Percentiles rank a stretch among this genome's conserved stretches.
These are phyloP conservation scores for Aspergillus heteromorphus DNA, from an alignment of 495 filamentous ascomycete genomes.

Conservation along the genomic window DNA sequence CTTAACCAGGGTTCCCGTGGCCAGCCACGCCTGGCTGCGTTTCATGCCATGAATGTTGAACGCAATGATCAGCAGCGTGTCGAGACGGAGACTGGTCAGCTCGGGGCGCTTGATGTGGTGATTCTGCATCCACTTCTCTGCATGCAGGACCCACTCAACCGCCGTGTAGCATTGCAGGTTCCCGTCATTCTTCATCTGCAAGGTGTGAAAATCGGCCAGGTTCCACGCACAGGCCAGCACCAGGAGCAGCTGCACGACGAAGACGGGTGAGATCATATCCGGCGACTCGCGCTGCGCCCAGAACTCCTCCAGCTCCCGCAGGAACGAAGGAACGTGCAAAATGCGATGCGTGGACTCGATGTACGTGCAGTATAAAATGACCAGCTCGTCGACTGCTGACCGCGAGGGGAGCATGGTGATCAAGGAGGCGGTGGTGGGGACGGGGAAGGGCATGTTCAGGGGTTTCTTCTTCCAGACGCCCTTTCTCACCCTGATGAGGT, in stretches of 20 bases:
- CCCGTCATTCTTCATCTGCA: slow-evolving; percentile 46
- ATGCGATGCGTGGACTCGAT: slow-evolving; percentile 55
- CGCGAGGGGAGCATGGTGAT: slow-evolving; percentile 35
- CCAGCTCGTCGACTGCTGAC: slow-evolving; percentile 45
- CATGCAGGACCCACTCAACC: slow-evolving; percentile 58
- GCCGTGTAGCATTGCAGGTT: slow-evolving; percentile 46
- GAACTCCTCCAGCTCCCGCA: slow-evolving; percentile 46
- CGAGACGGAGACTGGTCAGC: slow-evolving; percentile 50
- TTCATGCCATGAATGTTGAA: slow-evolving; percentile 50
- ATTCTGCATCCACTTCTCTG: slow-evolving; percentile 55
- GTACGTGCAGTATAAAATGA: slow-evolving; percentile 47
- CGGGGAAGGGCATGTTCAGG: slow-evolving; percentile 28
- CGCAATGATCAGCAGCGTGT: slow-evolving; percentile 57
- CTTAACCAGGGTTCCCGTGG: slow-evolving; percentile 51
- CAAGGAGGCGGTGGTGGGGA: slow-evolving; percentile 27
- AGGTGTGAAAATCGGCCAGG: slow-evolving; percentile 25
- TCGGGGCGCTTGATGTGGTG: slow-evolving; percentile 51
- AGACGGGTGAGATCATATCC: slow-evolving; percentile 30
- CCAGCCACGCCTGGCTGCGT: slow-evolving; percentile 55
- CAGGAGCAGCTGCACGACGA: slow-evolving; percentile 56
- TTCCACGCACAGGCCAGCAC: slow-evolving; percentile 59
- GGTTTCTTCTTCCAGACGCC: slow-evolving; percentile 33
- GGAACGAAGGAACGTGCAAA: slow-evolving; percentile 54
- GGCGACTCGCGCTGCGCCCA: slow-evolving; percentile 36
- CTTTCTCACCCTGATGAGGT: slow-evolving; percentile 29